Conservation (phyloP, 2,329 filamentous ascomycete genomes). For the Microcera coccophila region DNA sequence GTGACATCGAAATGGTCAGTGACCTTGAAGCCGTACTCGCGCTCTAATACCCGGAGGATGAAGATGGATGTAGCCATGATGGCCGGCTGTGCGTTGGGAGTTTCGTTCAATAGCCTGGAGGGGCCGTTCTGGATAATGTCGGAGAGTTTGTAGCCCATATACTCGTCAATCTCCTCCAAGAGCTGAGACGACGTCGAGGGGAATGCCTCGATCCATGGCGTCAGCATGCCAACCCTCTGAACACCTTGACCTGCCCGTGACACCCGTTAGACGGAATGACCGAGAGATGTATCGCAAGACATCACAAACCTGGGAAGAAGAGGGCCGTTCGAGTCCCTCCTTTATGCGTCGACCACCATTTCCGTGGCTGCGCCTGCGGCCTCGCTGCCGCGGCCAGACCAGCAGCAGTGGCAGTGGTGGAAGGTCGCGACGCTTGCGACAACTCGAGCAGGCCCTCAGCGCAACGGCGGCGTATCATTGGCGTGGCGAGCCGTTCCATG, state of each 20-base stretch:
- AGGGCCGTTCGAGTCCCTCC: conserved; percentile 51
- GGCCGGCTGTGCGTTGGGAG: conserved; percentile 85
- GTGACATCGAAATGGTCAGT: conserved; percentile 72
- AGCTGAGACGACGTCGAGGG: conserved; percentile 71
- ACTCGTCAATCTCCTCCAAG: conserved; percentile 79
- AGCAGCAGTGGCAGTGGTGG: conserved; percentile 6
- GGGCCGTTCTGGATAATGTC: conserved; percentile 76
- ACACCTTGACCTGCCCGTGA: conserved; percentile 71
- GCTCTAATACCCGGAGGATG: conserved; percentile 81
- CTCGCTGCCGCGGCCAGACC: conserved; percentile 1
- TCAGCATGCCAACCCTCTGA: conserved; percentile 82
- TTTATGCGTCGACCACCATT: conserved; percentile 32
- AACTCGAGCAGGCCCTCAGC: conserved; percentile 14
- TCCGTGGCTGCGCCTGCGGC: conserved; percentile 12
- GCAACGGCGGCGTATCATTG: conserved; percentile 27
- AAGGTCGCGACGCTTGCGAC: conserved; percentile 6
- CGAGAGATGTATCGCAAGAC: not conserved
- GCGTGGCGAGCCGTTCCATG: conserved; percentile 31
- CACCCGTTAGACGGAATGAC: not conserved
- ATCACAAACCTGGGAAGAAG: conserved; percentile 53
- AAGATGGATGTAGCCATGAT: conserved; percentile 94
- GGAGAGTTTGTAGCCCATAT: conserved; percentile 70
- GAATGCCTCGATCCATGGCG: conserved; percentile 82
- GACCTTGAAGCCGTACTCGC: conserved; percentile 75
- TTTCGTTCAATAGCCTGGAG: conserved; percentile 70